Evolutionary conservation across 371 early-diverging fungal species (phyloP).

Genomic region (Mycotypha africana): DNA sequence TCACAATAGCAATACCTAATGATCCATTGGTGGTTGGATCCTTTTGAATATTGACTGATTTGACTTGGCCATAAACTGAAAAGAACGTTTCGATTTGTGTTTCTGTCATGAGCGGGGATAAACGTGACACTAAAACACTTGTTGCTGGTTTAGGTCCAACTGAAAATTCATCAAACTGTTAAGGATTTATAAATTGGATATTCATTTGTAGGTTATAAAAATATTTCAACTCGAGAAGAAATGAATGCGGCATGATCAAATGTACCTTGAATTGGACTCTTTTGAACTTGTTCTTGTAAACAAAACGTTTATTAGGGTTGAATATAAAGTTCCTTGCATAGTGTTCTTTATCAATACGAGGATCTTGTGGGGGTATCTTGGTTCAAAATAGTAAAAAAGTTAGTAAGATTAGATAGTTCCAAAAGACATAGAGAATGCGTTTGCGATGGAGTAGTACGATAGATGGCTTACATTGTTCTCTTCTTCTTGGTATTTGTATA

Average conservation of each 20-base stretch:
- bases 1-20: slow-evolving; percentile 49
- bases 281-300: slow-evolving; percentile 14
- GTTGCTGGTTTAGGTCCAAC: slow-evolving; percentile 28
- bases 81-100: slow-evolving; percentile 41
- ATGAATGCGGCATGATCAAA: no score
- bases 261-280: slow-evolving; percentile 29
- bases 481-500: slow-evolving; percentile 29
- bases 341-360: slow-evolving; percentile 22
- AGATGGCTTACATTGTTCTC: slow-evolving; percentile 5
- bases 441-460: neutral
- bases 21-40: slow-evolving; percentile 49
- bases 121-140: slow-evolving; percentile 30
- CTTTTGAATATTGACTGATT: slow-evolving; percentile 44
- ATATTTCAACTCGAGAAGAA: neutral
- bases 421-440: neutral
- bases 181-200: neutral
- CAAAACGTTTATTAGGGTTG: slow-evolving; percentile 22
- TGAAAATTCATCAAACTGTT: slow-evolving; percentile 36
- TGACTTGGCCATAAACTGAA: slow-evolving; percentile 52
- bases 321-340: slow-evolving; percentile 30
- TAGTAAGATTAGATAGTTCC: neutral
- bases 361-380: slow-evolving; percentile 27
- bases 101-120: slow-evolving; percentile 40
- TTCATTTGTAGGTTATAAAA: neutral
- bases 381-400: neutral